phyloP scores from a whole-genome alignment of 306 rosid genomes.

The Adenanthera pavonina region DNA sequence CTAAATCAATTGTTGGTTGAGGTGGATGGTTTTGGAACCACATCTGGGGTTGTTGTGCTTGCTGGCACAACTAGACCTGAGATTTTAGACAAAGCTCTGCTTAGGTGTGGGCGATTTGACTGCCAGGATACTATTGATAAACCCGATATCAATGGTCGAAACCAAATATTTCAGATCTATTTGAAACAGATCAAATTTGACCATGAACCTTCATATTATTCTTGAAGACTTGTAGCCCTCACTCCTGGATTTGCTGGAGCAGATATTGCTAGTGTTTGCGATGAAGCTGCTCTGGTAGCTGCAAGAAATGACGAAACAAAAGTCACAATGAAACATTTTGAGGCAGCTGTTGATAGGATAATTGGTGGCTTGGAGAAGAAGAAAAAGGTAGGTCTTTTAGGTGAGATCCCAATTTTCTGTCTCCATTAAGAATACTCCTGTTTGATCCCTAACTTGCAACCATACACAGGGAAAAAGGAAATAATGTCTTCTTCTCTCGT shows the following conservation, averaged over 20 bases:
- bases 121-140: conserved; percentile 79
- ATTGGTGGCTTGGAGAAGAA: conserved; percentile 98
- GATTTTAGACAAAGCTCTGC: conserved; percentile 89
- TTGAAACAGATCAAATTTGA: conserved; percentile 85
- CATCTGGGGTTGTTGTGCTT: conserved; percentile 94
- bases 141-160: conserved; percentile 90
- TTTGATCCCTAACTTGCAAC: no score
- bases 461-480: no score
- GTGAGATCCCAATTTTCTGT: not conserved
- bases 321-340: conserved; percentile 83
- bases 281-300: conserved; percentile 96
- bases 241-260: conserved; percentile 99
- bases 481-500: not conserved
- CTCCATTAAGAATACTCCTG: not conserved
- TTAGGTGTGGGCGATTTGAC: conserved; percentile 95
- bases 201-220: conserved; percentile 79
- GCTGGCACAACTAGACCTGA: conserved; percentile 99
- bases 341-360: conserved; percentile 89
- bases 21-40: conserved; percentile 98
- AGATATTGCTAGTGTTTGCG: conserved; percentile 97
- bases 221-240: conserved; percentile 92
- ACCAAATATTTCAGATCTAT: conserved; percentile 88
- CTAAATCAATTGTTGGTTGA: conserved; percentile 95
- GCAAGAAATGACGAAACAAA: conserved; percentile 68
- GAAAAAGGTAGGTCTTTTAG: conserved; percentile 67